Evolutionary conservation across 2,329 filamentous ascomycete species (phyloP), one percentile per base, ranked within the genome.

Genomic region (Ophiobolus disseminans): DNA sequence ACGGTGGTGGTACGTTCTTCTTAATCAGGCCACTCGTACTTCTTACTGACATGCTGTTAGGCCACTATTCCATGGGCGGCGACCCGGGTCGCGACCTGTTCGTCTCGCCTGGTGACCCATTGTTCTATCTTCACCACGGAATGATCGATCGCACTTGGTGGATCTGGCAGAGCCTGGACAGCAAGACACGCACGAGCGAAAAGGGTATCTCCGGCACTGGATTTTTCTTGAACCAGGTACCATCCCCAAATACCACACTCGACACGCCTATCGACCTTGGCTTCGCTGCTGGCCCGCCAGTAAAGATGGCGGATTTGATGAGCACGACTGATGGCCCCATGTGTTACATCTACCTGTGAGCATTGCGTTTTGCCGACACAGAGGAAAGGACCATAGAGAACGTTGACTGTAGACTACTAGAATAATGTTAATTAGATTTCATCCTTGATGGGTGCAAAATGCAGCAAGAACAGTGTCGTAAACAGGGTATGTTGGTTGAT

Each of bases 91-190:
- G 62, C 35, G 63, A 69, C 36, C 48, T 68, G 20, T 69, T 56
- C 35, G 43, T 47, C 13, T 66, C 62, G 2, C 65, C 66, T 6
- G 61, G 61, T 10, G 68, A 72, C 36, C 68, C 68, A 2, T n/a
- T 68, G 14, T 81, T 81, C 63, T 81, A 72, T 59, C 67, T 78
- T 16, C 78, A 80, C 56, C 78, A 81, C 49, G 63, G 47, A 1
- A 50, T 48, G 44, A 75, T 81, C 21, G 78, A 80, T 57, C 70
- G 75, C 9, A 62, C 71, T 1, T 81, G 73, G 72, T 78, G 75
- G 57, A 62, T 60, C 16, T 65, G 63, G 63, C 61, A 67, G 34
- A 77, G 76, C 43, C 58, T 76, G 16, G 72, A 80, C 45, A 57
- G 65, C 31, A 59, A 65, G 48, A 68, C 67, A 3, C 67, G 78